Percentiles rank a stretch among this genome's conserved stretches.
phyloP scores from a whole-genome alignment of 495 filamentous ascomycete species.

The Daldinia childiae region DNA sequence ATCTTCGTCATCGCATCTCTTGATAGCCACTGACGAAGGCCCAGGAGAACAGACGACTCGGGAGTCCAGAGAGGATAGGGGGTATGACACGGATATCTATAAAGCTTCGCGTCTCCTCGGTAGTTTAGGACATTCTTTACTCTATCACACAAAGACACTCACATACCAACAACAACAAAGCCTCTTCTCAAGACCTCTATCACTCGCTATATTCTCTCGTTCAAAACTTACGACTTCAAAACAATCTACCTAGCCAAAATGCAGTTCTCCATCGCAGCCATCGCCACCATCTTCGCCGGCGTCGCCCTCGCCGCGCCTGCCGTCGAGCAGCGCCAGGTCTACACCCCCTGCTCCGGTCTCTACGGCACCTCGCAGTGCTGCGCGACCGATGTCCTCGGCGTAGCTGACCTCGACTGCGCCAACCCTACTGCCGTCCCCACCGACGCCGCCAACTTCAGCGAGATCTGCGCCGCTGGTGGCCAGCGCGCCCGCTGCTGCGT shows the following conservation, averaged over 20 bases:
- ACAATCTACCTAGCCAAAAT: constrained; percentile 29
- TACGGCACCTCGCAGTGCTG: constrained; percentile 56
- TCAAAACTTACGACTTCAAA: neutral
- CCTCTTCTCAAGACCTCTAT: neutral
- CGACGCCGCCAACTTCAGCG: constrained; percentile 46
- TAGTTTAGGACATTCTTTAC: neutral
- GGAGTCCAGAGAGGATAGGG: neutral
- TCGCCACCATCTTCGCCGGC: constrained; percentile 30
- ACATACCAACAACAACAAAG: neutral
- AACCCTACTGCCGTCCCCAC: constrained; percentile 46
- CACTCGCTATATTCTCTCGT: constrained; percentile 13
- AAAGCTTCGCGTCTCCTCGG: neutral
- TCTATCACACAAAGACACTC: neutral
- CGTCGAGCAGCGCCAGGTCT: constrained; percentile 47
- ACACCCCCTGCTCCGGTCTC: constrained; percentile 51
- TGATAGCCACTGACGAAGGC: constrained; percentile 15
- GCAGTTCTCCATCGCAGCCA: constrained; percentile 38
- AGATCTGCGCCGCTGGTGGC: constrained; percentile 50
- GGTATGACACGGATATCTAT: constrained; percentile 9
- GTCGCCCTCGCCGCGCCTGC: constrained; percentile 38
- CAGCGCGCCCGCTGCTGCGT: constrained; percentile 59
- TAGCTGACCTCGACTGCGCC: constrained; percentile 55
- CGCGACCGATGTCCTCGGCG: constrained; percentile 54
- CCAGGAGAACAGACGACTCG: neutral
- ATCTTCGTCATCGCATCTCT: constrained; percentile 2